Evolutionary conservation across 2,329 filamentous ascomycete species (phyloP).

Genomic region (Cladosporium sp.): DNA sequence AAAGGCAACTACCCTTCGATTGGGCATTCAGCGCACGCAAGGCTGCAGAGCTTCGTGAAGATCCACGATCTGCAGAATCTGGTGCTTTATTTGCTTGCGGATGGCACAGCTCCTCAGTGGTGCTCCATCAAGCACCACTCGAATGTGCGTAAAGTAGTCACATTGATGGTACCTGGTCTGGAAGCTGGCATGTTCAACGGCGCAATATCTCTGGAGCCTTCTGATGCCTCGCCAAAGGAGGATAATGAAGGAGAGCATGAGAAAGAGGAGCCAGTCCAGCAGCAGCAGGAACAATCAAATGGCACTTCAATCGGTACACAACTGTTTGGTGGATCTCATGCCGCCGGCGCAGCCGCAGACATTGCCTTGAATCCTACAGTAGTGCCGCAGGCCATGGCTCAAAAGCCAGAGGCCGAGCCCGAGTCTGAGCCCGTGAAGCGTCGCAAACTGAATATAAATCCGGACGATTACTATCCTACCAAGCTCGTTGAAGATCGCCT

Average conservation of each 20-base stretch:
- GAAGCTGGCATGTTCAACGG: constrained; percentile 84
- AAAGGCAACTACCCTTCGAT: constrained; percentile 48
- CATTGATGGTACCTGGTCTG: constrained; percentile 85
- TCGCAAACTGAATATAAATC: constrained; percentile 32
- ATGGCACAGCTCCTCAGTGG: constrained; percentile 57
- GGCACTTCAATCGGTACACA: constrained; percentile 2
- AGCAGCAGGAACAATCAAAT: constrained; percentile 6
- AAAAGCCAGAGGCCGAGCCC: constrained; percentile 1
- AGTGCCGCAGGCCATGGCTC: background rate
- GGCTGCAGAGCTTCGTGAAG: constrained; percentile 49
- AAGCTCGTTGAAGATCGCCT: constrained; percentile 37
- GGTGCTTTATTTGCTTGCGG: constrained; percentile 56
- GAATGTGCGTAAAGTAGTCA: constrained; percentile 66
- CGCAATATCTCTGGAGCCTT: constrained; percentile 32
- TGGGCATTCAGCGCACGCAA: constrained; percentile 47
- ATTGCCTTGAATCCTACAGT: background rate
- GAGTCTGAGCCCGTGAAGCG: constrained; percentile 1
- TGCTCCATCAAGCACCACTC: constrained; percentile 52
- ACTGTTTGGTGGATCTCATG: constrained; percentile 1
- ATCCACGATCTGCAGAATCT: constrained; percentile 54
- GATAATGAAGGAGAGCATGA: background rate
- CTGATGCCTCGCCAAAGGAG: background rate
- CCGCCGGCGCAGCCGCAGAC: background rate
- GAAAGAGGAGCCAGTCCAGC: constrained; percentile 5
- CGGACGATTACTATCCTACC: constrained; percentile 46